These are phyloP conservation scores for Penicillium crystallinum DNA, from an alignment of 495 filamentous ascomycete genomes.

Conservation along the genomic window DNA sequence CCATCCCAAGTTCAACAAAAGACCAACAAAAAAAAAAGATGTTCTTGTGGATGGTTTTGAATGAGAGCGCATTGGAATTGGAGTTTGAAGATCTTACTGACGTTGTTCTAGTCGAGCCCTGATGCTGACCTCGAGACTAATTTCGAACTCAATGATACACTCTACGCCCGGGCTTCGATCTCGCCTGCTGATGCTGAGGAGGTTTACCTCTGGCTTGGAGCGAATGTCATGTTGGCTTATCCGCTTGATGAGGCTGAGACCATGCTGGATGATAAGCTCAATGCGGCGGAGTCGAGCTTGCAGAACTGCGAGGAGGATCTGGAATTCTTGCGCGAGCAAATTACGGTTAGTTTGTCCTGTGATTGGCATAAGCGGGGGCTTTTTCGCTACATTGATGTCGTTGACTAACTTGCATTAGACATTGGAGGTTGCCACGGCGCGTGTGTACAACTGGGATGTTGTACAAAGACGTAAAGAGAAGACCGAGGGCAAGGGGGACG, in stretches of 20 bases:
- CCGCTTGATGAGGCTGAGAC: constrained; percentile 79
- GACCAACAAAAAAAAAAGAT: neutral
- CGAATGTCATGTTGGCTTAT: constrained; percentile 97
- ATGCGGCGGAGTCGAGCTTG: constrained; percentile 72
- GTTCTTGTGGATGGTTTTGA: too few species aligned
- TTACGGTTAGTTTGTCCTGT: constrained; percentile 62
- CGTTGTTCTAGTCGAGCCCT: constrained; percentile 12
- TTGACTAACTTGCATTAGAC: constrained; percentile 51
- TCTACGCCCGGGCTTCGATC: constrained; percentile 83
- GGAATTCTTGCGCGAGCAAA: constrained; percentile 94
- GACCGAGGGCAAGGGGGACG: constrained; percentile 53
- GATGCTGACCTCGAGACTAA: constrained; percentile 65
- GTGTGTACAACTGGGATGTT: constrained; percentile 99
- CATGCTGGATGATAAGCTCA: constrained; percentile 72
- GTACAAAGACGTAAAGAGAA: constrained; percentile 90
- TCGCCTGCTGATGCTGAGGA: constrained; percentile 80
- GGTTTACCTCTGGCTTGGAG: constrained; percentile 95
- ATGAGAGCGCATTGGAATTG: too few species aligned
- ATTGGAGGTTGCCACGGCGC: constrained; percentile 89
- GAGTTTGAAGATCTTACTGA: neutral
- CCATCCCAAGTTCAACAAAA: neutral
- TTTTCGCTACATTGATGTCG: neutral
- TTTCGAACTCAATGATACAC: constrained; percentile 93
- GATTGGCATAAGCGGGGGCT: neutral
- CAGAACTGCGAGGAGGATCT: constrained; percentile 90